Conservation (phyloP, 805 yeast genomes). For the Hanseniaspora vineae region DNA sequence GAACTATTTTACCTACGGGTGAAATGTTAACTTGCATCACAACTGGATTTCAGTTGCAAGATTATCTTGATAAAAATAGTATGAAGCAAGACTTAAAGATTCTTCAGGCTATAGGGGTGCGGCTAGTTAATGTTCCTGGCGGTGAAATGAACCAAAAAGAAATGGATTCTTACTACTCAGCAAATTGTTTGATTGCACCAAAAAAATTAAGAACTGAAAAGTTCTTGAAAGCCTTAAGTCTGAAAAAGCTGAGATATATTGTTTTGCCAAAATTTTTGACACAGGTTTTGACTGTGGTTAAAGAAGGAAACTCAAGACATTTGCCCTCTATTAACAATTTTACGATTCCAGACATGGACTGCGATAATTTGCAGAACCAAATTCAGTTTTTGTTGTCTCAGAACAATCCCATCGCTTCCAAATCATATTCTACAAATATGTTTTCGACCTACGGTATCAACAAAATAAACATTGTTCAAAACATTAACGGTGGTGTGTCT, state of each 20-base stretch:
- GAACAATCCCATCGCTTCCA: not conserved
- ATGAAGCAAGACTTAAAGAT: not conserved
- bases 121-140: no score
- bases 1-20: not conserved
- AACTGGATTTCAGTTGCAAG: not conserved
- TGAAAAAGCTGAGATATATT: slow-evolving; percentile 34
- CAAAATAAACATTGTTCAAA: slow-evolving; percentile 14
- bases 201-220: slow-evolving; percentile 76
- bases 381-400: not conserved
- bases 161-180: not conserved
- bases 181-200: slow-evolving; percentile 55
- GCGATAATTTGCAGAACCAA: slow-evolving; percentile 8
- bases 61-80: not conserved
- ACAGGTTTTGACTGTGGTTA: slow-evolving; percentile 3
- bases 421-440: slow-evolving; percentile 11
- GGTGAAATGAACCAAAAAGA: not conserved
- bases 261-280: slow-evolving; percentile 42
- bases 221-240: slow-evolving; percentile 58
- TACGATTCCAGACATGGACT: slow-evolving; percentile 23
- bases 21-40: not conserved
- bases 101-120: not conserved
- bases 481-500: slow-evolving; percentile 18
- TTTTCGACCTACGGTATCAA: slow-evolving; percentile 16
- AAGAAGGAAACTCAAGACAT: slow-evolving; percentile 9
- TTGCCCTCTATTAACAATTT: slow-evolving; percentile 19